Percentiles rank a stretch among this genome's conserved stretches.
Evolutionary conservation across 2,329 filamentous ascomycete genomes (phyloP).

Genomic region (Myriosclerotinia duriaeana): DNA sequence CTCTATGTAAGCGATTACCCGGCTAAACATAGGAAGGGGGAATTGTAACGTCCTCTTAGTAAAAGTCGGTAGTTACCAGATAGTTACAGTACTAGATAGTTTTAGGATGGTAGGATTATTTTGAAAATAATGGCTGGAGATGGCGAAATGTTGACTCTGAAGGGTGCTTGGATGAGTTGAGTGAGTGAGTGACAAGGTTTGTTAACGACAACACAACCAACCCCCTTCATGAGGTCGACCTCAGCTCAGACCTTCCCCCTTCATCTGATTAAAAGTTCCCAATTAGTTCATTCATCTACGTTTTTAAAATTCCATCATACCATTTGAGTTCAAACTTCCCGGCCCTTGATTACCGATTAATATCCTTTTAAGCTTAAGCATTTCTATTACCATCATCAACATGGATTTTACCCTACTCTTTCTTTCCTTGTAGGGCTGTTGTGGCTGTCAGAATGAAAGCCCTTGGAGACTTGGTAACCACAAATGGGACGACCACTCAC

Average conservation of each 20-base stretch:
- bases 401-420: not conserved
- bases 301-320: not conserved
- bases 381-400: not conserved
- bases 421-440: conserved; percentile 15
- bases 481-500: not conserved
- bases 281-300: not conserved
- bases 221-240: too few species aligned
- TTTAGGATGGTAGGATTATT: not conserved
- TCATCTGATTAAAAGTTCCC: not conserved
- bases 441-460: conserved; percentile 18
- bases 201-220: too few species aligned
- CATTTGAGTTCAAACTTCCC: conserved; percentile 4
- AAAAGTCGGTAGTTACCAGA: too few species aligned
- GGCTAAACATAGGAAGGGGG: not conserved
- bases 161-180: too few species aligned
- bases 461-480: not conserved
- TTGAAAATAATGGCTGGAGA: not conserved
- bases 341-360: not conserved
- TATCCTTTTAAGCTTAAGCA: not conserved
- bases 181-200: too few species aligned
- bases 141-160: too few species aligned
- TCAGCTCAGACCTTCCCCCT: not conserved
- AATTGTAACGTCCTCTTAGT: not conserved
- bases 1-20: not conserved
- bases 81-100: too few species aligned